A percentile compares a stretch with the other conserved stretches of the same genome.
These are phyloP conservation scores for Astathelohania contejeani DNA, from an alignment of 371 early-diverging fungal genomes.

Conservation along the genomic window DNA sequence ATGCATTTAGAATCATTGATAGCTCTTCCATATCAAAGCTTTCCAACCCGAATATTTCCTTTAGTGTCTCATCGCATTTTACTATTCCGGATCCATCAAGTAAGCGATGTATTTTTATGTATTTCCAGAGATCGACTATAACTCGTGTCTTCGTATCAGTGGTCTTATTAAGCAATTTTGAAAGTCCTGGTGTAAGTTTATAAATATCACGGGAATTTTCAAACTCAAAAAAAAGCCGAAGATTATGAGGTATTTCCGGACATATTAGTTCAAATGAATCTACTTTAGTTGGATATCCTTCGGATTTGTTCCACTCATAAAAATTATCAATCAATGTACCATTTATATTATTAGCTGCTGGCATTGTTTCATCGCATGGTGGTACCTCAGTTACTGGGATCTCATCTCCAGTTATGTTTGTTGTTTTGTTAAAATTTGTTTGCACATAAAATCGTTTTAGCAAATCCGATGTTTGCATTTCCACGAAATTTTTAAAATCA, in stretches of 20 bases:
- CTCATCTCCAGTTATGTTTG: no score
- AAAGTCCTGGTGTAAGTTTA: slow-evolving; percentile 19
- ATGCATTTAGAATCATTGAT: slow-evolving; percentile 7
- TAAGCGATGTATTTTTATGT: slow-evolving; percentile 24
- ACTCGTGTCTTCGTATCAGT: slow-evolving; percentile 33
- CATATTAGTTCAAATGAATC: slow-evolving; percentile 23
- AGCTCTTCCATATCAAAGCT: slow-evolving; percentile 28
- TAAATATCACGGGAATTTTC: slow-evolving; percentile 25
- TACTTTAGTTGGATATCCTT: no score
- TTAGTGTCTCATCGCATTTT: slow-evolving; percentile 16
- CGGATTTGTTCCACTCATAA: slow-evolving; percentile 33
- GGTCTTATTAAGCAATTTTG: slow-evolving; percentile 8
- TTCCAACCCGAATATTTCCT: slow-evolving; percentile 23
- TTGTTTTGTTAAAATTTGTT: no score
- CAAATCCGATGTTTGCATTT: slow-evolving; percentile 23
- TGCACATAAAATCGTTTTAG: slow-evolving; percentile 24
- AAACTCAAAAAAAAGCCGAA: slow-evolving; percentile 23
- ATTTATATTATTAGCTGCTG: no score
- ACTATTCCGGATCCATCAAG: slow-evolving; percentile 1
- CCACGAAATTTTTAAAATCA: slow-evolving; percentile 27
- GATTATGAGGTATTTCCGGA: not conserved
- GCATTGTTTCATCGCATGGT: no score
- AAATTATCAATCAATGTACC: slow-evolving; percentile 6
- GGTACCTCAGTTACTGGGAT: no score
- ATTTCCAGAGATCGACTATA: slow-evolving; percentile 33